Conservation (phyloP, 352 stramenopile species). For the Globisporangium spiculum region DNA sequence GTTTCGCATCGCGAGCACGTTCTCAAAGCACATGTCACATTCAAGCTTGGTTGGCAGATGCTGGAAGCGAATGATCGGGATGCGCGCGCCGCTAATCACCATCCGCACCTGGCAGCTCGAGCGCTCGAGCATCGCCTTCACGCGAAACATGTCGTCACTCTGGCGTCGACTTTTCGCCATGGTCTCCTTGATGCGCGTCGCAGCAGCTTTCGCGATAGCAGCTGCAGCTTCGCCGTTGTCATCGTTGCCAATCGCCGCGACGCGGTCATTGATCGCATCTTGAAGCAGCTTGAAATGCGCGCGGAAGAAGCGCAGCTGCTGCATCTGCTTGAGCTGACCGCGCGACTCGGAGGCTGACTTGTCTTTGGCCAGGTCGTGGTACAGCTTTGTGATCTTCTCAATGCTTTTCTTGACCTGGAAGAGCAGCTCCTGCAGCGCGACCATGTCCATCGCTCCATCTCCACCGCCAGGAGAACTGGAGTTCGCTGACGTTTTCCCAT, state of each 20-base stretch:
- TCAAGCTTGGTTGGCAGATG: conserved; percentile 54
- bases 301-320: conserved; percentile 45
- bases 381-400: conserved; percentile 37
- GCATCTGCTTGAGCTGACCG: conserved; percentile 26
- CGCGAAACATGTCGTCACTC: conserved; percentile 46
- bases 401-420: conserved; percentile 48
- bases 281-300: conserved; percentile 33
- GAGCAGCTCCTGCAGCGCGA: conserved; percentile 39
- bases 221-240: conserved; percentile 6
- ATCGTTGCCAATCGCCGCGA: conserved; percentile 17
- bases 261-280: conserved; percentile 29
- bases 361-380: conserved; percentile 30
- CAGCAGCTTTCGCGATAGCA: conserved; percentile 6
- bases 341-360: conserved; percentile 5
- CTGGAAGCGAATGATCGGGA: conserved; percentile 81
- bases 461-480: conserved; percentile 6
- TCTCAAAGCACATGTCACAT: conserved; percentile 85
- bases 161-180: conserved; percentile 36
- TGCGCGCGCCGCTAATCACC: conserved; percentile 67
- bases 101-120: conserved; percentile 52
- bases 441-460: conserved; percentile 17
- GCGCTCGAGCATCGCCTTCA: conserved; percentile 47
- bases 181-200: conserved; percentile 32
- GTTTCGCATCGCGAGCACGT: conserved; percentile 77
- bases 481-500: conserved; percentile 18